These are phyloP conservation scores for Cinnamomum chago DNA, from an alignment of 164 flowering plant species.

Conservation along the genomic window DNA sequence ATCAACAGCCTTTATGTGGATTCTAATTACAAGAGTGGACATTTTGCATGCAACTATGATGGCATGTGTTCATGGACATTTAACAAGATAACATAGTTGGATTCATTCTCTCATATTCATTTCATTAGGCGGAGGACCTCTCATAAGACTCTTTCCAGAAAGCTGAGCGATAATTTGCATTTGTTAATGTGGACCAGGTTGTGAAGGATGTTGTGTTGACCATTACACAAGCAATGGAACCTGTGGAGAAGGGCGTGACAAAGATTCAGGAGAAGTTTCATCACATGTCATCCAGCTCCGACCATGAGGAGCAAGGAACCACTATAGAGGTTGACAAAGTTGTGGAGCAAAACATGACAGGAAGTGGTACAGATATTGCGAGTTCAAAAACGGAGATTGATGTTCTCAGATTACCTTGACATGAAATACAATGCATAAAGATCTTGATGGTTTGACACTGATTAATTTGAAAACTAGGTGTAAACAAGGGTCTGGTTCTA, in stretches of 20 bases:
- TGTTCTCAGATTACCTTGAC: not conserved
- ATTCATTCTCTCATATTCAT: no score
- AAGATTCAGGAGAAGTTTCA: conserved; percentile 81
- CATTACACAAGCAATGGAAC: conserved; percentile 85
- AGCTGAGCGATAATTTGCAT: not conserved
- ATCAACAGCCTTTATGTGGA: no score
- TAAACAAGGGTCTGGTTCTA: no score
- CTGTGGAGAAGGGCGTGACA: conserved; percentile 76
- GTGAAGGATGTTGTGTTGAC: conserved; percentile 86
- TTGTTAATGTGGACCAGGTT: conserved; percentile 42
- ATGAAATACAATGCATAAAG: not conserved
- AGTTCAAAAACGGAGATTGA: conserved; percentile 12
- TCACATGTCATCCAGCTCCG: conserved; percentile 30
- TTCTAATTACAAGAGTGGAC: no score
- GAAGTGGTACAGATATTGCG: conserved; percentile 11
- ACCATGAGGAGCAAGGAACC: conserved; percentile 27
- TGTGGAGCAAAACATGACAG: conserved; percentile 21
- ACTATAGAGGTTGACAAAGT: conserved; percentile 39
- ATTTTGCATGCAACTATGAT: no score
- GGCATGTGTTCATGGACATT: no score
- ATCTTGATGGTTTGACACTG: not conserved
- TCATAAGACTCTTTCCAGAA: no score
- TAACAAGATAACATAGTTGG: no score
- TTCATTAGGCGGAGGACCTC: no score
- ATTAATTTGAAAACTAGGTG: no score